Percentiles rank a stretch among this genome's conserved stretches.
Evolutionary conservation across 2,329 filamentous ascomycete species (phyloP).

Genomic region (Colletotrichum sp.): DNA sequence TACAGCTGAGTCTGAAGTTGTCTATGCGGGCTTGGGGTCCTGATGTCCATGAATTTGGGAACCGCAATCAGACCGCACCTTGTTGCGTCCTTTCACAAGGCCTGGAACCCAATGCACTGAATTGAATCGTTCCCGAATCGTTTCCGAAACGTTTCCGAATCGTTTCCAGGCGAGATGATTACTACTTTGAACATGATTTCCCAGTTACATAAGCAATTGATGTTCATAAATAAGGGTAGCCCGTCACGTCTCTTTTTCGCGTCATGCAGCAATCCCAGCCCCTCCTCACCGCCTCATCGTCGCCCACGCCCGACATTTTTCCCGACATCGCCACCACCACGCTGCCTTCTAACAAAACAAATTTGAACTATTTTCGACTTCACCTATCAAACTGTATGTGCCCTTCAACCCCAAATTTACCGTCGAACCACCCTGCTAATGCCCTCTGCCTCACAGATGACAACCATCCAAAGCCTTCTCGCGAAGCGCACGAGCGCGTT

Average conservation of each 20-base stretch:
- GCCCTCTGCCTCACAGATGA: neutral
- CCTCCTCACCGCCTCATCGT: neutral
- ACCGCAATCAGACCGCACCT: neutral
- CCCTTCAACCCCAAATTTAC: rapidly evolving
- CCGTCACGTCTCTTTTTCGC: neutral
- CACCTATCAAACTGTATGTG: neutral
- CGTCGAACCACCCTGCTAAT: neutral
- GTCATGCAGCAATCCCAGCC: neutral
- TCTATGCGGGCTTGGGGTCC: neutral
- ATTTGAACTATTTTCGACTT: neutral
- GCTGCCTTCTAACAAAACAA: neutral
- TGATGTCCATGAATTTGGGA: rapidly evolving
- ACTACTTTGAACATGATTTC: neutral
- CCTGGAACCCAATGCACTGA: neutral
- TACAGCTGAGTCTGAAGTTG: neutral
- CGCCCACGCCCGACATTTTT: neutral
- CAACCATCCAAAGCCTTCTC: neutral
- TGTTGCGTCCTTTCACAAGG: neutral
- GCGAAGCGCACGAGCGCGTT: neutral
- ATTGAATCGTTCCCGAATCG: neutral
- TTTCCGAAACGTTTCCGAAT: neutral
- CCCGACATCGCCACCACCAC: neutral
- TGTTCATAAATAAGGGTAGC: neutral
- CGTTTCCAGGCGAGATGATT: neutral
- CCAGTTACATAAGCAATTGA: neutral